Evolutionary conservation across 495 filamentous ascomycete species (phyloP), one percentile per base, ranked within the genome.

Genomic region (Neurospora cerealis): DNA sequence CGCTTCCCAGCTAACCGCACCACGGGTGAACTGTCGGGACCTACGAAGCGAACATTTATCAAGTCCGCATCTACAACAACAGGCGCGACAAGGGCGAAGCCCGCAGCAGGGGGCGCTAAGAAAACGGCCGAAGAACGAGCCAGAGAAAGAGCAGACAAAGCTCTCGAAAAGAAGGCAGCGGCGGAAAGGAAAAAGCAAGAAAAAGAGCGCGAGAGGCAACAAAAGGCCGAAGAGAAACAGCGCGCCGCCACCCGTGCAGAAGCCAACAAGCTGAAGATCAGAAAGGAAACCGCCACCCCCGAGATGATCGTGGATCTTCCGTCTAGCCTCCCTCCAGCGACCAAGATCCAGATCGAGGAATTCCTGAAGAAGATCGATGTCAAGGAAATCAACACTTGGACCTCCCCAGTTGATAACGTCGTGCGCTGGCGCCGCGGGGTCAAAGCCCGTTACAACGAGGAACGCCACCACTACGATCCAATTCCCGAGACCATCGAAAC

Each of bases 221-320:
- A 91, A 71, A 89, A 87, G 77, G 88, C 86, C 2, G 83, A 81
- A 62, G 88, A 93, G 77, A 95, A 91, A 78, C 87, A 91, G 71
- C 83, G 83, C 13, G 91, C 88, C 17, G 87, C 89, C 15, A 92
- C 94, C 48, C 83, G 95, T 11, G 87, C 89, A 13, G 90, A 91
- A 69, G 92, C 90, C 62, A 96, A 97, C 81, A 93, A 90, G 78
- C 83, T 91, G 4, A 91, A 89, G 70, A 91, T 88, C 0, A 89
- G 93, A 81, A 94, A 92, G 82, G 96, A 93, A 76, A 86, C 90
- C 19, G 91, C 92, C 0, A 87, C 88, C 0, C 88, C 86, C 1
- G 93, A 97, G 81, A 96, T 97, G 92, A 92, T 97, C n/a, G 85
- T 93, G 5, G 91, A 94, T 80, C 83, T 97, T 28, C 87, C 92